phyloP scores from a whole-genome alignment of 768 basidiomycete species.

The Auricularia sp. region DNA sequence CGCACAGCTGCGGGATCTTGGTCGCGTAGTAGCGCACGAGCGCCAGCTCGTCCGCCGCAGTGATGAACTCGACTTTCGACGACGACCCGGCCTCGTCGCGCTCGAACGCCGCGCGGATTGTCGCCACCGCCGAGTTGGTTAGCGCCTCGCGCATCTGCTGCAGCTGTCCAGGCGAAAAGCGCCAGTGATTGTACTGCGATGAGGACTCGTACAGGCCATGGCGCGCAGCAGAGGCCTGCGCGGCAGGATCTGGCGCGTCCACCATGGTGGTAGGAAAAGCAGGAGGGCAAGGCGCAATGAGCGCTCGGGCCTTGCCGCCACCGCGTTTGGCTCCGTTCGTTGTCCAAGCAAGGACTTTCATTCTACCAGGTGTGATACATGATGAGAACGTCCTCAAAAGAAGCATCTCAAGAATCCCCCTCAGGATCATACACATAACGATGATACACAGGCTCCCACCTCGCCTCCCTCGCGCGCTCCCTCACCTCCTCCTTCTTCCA shows the following conservation, averaged over 20 bases:
- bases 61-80: slow-evolving; percentile 60
- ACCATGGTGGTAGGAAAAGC: neutral
- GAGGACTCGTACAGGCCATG: slow-evolving; percentile 59
- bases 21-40: slow-evolving; percentile 84
- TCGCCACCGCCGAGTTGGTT: slow-evolving; percentile 66
- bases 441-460: slow-evolving; percentile 60
- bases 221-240: neutral
- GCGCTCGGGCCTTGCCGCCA: too few relatives aligned
- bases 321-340: too few relatives aligned
- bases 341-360: too few relatives aligned
- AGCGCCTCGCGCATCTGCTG: slow-evolving; percentile 48
- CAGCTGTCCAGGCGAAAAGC: slow-evolving; percentile 68
- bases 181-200: slow-evolving; percentile 81
- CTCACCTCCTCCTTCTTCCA: slow-evolving; percentile 54
- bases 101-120: slow-evolving; percentile 70
- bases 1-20: slow-evolving; percentile 79
- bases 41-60: slow-evolving; percentile 72
- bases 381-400: too few relatives aligned
- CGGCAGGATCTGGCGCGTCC: neutral
- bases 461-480: slow-evolving; percentile 35
- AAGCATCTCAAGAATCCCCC: slow-evolving; percentile 21
- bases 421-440: slow-evolving; percentile 54
- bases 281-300: too few relatives aligned
- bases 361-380: too few relatives aligned
- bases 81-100: slow-evolving; percentile 74